phyloP scores from a whole-genome alignment of 352 stramenopile genomes.

The Phytophthora pisi region DNA sequence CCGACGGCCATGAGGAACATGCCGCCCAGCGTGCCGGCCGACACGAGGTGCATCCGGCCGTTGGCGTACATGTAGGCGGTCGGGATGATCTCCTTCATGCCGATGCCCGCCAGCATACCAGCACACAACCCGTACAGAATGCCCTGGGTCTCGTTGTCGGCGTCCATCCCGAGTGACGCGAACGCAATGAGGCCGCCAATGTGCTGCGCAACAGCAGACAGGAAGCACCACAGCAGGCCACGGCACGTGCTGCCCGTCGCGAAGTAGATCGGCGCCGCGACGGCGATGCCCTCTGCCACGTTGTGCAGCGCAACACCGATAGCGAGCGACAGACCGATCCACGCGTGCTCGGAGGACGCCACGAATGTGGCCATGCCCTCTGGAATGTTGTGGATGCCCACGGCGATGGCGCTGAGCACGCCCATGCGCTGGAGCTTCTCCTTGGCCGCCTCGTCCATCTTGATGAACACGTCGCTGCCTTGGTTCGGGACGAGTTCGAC shows the following conservation, averaged over 20 bases:
- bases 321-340: conserved; percentile 88
- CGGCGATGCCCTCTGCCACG: conserved; percentile 95
- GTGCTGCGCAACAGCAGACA: conserved; percentile 92
- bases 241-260: conserved; percentile 93
- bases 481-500: conserved; percentile 64
- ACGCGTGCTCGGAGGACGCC: conserved; percentile 87
- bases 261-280: conserved; percentile 97
- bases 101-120: conserved; percentile 95
- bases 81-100: conserved; percentile 91
- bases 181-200: conserved; percentile 91
- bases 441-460: conserved; percentile 52
- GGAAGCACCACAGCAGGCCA: conserved; percentile 93
- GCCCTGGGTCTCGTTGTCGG: conserved; percentile 76
- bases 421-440: conserved; percentile 84
- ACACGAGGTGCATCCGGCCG: conserved; percentile 84
- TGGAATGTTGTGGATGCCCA: conserved; percentile 97
- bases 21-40: conserved; percentile 76
- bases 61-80: conserved; percentile 92
- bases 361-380: conserved; percentile 97
- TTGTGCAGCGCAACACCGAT: conserved; percentile 97
- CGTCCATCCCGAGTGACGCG: conserved; percentile 76
- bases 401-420: conserved; percentile 92
- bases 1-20: conserved; percentile 90
- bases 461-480: conserved; percentile 49
- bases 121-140: conserved; percentile 93